Evolutionary conservation across 164 flowering plant species (phyloP), one percentile per base, ranked within the genome.

Genomic region (Tinospora cordifolia): DNA sequence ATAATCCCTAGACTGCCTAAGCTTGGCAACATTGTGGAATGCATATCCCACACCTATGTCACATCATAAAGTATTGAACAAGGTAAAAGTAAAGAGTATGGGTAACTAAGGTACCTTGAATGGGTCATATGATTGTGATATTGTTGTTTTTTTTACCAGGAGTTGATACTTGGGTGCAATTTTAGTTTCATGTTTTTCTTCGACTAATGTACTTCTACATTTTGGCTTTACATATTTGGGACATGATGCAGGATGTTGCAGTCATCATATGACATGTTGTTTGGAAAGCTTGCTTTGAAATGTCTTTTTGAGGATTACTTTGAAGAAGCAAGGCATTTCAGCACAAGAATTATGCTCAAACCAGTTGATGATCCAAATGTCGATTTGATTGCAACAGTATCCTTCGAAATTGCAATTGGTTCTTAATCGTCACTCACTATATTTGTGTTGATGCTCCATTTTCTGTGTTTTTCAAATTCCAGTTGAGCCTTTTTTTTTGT

Each of bases 221-320:
- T 60, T 26, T 36, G 25, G 1, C 60, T 54, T 17, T 39, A 36
- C 21, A 15, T 54, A 71, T 19, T 64, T 57, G 19, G 11, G 21
- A 63, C 27, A 71, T 47, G 21, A 9, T 76, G 85, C 89, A 94
- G 96, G 85, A 90, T 94, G 98, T 72, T 94, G 84, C 97, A 90
- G 75, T 85, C 98, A 0, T 84, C 97, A 2, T 94, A 92, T 70
- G 82, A 94, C 58, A 2, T 88, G 79, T 69, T 94, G 75, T 90
- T 94, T 73, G 98, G 95, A 71, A 94, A 94, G 78, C 85, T 94
- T 81, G 89, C 95, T 47, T 71, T 84, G 80, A 87, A 77, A 78
- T 87, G 96, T 78, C 89, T 94, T 25, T 92, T 94, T 70, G 92
- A 94, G 69, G 98, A 94, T 75, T 94, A 91, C 75, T 92, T 89